Evolutionary conservation across 257 asterid genomes (phyloP).

Genomic region (Cordia subcordata): DNA sequence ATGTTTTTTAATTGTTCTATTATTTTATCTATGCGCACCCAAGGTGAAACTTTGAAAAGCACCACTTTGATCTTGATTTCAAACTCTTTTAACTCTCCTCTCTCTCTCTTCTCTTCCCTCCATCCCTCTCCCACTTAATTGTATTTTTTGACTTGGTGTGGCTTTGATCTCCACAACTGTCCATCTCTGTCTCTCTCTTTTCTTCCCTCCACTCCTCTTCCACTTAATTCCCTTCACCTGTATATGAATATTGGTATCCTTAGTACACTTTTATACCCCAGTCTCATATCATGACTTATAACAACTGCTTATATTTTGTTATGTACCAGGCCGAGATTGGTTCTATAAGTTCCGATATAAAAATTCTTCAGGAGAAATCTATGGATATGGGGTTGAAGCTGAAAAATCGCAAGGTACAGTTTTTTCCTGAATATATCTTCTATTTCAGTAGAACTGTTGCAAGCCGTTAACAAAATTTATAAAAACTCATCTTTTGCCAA

Average conservation of each 20-base stretch:
- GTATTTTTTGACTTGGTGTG: neutral
- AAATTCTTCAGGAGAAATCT: slow-evolving; percentile 95
- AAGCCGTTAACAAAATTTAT: neutral
- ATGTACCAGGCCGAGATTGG: slow-evolving; percentile 83
- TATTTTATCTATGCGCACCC: no score
- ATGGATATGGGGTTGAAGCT: slow-evolving; percentile 99
- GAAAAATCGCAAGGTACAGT: slow-evolving; percentile 91
- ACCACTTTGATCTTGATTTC: no score
- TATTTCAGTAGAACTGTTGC: neutral
- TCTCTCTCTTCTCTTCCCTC: no score
- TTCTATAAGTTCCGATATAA: slow-evolving; percentile 94
- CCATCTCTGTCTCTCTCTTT: no score
- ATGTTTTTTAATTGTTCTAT: no score
- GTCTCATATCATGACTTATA: neutral
- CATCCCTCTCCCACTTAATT: no score
- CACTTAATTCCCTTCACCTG: neutral
- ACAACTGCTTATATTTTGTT: neutral
- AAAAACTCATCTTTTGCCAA: no score
- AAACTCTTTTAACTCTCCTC: no score
- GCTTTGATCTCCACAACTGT: neutral
- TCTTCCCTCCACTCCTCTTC: neutral
- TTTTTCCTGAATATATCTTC: neutral
- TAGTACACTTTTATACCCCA: neutral
- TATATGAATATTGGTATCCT: neutral
- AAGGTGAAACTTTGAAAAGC: no score